Base-by-base conservation (phyloP, 2,329 filamentous ascomycete species). In the Ophioceras dolichostomum region DNA sequence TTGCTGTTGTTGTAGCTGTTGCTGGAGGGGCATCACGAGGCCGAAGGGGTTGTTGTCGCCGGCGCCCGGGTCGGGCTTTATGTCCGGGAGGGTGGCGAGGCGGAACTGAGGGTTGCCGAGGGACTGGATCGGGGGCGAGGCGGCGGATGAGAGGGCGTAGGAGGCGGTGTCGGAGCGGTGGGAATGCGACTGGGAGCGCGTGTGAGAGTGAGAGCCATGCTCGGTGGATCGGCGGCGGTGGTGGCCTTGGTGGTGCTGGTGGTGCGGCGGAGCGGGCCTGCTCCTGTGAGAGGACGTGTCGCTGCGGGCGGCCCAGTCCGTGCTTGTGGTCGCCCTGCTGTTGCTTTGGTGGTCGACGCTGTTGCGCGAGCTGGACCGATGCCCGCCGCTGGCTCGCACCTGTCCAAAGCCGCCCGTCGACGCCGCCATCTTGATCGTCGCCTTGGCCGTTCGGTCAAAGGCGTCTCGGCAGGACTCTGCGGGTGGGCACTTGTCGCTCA, bases 401-500 rank as follows among this genome's bases (percentile, higher is more conserved):
- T 61, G 61, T 10, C 83, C 84, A 45, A 93, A 93, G 0, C 85
- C 85, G 14, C 83, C 88, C 1, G 81, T 89, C 2, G 82, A 84
- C 55, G 88, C 80, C 47, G 84, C 87, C 88, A 95, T 95, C 53
- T 89, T 85, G 35, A 96, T 83, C 0, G 89, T 96, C 9, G 88
- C 88, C 61, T 91, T 94, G 49, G 85, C 88, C 64, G 94, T 96
- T 28, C 89, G 76, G 49, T 94, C 85, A 54, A 96, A 95, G 1
- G 91, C 88, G 55, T 96, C 88, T 12, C 87, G 78, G 56, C 89
- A 96, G 10, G 88, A 86, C 65, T 95, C 88, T 22, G 89, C 89
- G 0, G 89, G 89, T 0, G 89, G 88, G 48, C 91, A 96, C 56
- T 94, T 94, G 47, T 93, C 84, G 46, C 93, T 88, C 44, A 96